Evolutionary conservation across 2,329 filamentous ascomycete species (phyloP).

Genomic region (Teratosphaeria destructans): DNA sequence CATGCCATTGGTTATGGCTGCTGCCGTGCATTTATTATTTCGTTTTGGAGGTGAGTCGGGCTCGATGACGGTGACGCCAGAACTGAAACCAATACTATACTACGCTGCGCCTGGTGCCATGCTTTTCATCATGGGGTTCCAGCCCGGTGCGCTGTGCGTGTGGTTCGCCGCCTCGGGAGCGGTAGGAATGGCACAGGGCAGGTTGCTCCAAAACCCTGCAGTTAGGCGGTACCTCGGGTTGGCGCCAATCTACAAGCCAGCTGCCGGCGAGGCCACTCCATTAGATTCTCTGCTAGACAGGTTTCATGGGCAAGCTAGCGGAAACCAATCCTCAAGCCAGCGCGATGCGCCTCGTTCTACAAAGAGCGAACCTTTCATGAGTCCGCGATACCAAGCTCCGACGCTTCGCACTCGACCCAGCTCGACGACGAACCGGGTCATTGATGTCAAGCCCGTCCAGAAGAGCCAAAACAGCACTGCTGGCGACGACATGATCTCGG

Average conservation of each 20-base stretch:
- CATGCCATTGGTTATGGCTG: constrained; percentile 46
- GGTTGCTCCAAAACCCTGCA: constrained; percentile 26
- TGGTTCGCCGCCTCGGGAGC: constrained; percentile 46
- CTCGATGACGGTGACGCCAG: constrained; percentile 16
- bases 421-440: not conserved
- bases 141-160: constrained; percentile 50
- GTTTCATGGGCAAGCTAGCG: not conserved
- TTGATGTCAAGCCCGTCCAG: constrained; percentile 1
- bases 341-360: not conserved
- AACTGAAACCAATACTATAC: constrained; percentile 31
- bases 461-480: not conserved
- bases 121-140: constrained; percentile 43
- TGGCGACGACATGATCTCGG: not conserved
- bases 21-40: constrained; percentile 18
- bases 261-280: not conserved
- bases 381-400: not conserved
- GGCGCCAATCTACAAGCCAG: constrained; percentile 23
- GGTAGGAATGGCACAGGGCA: constrained; percentile 30
- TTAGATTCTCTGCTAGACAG: not conserved
- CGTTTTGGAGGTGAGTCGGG: constrained; percentile 43
- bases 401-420: not conserved
- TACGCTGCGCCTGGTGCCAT: constrained; percentile 45
- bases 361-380: not conserved
- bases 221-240: constrained; percentile 31
- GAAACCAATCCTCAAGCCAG: not conserved